phyloP scores from a whole-genome alignment of 2,329 filamentous ascomycete genomes.

The Phialophora verrucosa region DNA sequence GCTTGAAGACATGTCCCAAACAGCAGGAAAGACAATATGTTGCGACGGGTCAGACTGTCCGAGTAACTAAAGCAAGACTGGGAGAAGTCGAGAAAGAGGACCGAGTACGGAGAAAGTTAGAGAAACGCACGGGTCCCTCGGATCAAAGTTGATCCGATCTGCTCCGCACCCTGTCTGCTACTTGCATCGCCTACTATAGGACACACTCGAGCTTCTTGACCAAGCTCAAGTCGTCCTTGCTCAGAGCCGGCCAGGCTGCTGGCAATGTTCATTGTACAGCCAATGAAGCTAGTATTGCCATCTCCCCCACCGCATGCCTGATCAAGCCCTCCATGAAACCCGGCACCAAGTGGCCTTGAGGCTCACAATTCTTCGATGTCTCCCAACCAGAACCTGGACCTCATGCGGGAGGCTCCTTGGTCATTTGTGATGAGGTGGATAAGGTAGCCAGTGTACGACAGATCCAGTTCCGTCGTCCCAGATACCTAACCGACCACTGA shows the following conservation, averaged over 20 bases:
- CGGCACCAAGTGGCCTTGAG: not conserved
- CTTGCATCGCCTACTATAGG: no score
- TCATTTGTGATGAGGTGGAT: slow-evolving; percentile 34
- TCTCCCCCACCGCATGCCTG: not conserved
- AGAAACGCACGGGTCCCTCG: not conserved
- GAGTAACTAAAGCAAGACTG: not conserved
- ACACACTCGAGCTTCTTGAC: no score
- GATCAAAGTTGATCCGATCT: not conserved
- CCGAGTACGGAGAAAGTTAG: not conserved
- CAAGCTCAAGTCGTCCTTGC: not conserved
- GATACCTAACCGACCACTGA: not conserved
- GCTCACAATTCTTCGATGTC: not conserved
- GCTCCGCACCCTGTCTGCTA: not conserved
- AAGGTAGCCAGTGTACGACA: slow-evolving; percentile 21
- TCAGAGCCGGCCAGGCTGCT: not conserved
- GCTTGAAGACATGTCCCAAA: not conserved
- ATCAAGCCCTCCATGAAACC: not conserved
- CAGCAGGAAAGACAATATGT: not conserved
- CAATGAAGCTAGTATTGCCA: not conserved
- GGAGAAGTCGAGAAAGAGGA: not conserved
- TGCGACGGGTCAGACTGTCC: not conserved
- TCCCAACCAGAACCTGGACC: slow-evolving; percentile 29
- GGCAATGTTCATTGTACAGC: not conserved
- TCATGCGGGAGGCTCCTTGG: slow-evolving; percentile 27
- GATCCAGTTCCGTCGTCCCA: slow-evolving; percentile 23